These are phyloP conservation scores for Aspergillus bertholletiae DNA, from an alignment of 495 filamentous ascomycete genomes.

Conservation along the genomic window DNA sequence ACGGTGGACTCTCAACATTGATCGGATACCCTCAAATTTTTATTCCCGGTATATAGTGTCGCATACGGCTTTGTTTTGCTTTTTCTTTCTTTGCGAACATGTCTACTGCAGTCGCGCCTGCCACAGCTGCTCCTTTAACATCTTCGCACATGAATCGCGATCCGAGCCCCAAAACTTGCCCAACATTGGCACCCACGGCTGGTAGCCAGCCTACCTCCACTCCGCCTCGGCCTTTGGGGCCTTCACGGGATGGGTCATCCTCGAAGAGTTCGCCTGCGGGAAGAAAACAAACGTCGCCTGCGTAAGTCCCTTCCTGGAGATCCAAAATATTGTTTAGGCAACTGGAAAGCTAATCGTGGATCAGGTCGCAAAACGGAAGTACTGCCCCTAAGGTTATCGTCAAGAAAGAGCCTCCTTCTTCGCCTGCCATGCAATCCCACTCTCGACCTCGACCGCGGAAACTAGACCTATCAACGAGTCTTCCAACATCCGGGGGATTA, in stretches of 20 bases:
- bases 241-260: slow-evolving; percentile 37
- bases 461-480: slow-evolving; percentile 78
- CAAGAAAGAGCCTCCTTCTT: slow-evolving; percentile 90
- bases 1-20: background rate
- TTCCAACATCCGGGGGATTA: slow-evolving; percentile 55
- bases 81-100: slow-evolving; percentile 30
- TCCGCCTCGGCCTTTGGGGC: slow-evolving; percentile 32
- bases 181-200: slow-evolving; percentile 38
- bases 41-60: background rate
- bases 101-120: slow-evolving; percentile 53
- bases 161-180: slow-evolving; percentile 46
- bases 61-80: too few species aligned
- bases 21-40: background rate
- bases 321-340: background rate
- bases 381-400: slow-evolving; percentile 78
- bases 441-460: slow-evolving; percentile 79
- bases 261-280: slow-evolving; percentile 43
- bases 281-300: slow-evolving; percentile 50
- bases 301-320: slow-evolving; percentile 41
- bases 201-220: slow-evolving; percentile 30
- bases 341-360: background rate
- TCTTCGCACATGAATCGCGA: slow-evolving; percentile 46
- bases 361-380: slow-evolving; percentile 38
- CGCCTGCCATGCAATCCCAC: slow-evolving; percentile 67
- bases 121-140: slow-evolving; percentile 41